Percentiles rank a stretch among this genome's conserved stretches.
Conservation (phyloP, 2,329 filamentous ascomycete genomes). For the Phialophora tarda region DNA sequence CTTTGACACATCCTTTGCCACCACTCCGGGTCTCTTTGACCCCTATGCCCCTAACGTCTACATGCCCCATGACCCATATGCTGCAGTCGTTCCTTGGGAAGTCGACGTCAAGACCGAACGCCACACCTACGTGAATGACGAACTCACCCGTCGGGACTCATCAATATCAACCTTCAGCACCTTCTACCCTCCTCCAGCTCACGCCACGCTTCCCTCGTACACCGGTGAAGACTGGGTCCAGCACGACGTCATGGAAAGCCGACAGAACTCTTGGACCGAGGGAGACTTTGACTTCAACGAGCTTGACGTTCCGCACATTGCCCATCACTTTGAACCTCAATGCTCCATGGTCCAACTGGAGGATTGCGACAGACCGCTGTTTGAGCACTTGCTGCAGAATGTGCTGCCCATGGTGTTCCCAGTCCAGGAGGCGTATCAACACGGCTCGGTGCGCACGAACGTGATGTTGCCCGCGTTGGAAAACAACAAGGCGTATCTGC, state of each 20-base stretch:
- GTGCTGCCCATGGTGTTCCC: slow-evolving; percentile 91
- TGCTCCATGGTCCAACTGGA: slow-evolving; percentile 73
- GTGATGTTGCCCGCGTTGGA: slow-evolving; percentile 86
- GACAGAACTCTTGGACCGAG: slow-evolving; percentile 67
- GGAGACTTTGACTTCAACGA: slow-evolving; percentile 76
- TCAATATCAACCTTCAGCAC: slow-evolving; percentile 91
- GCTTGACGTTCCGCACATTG: slow-evolving; percentile 77
- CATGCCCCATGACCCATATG: slow-evolving; percentile 65
- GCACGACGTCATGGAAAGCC: slow-evolving; percentile 55
- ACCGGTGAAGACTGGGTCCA: slow-evolving; percentile 72
- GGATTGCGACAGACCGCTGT: slow-evolving; percentile 81
- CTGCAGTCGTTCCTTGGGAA: slow-evolving; percentile 73
- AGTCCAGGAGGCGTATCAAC: slow-evolving; percentile 86
- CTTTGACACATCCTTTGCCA: slow-evolving; percentile 71
- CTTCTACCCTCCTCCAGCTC: slow-evolving; percentile 75
- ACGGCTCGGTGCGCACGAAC: slow-evolving; percentile 78
- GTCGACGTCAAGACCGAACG: slow-evolving; percentile 95
- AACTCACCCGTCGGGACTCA: slow-evolving; percentile 83
- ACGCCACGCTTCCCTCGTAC: slow-evolving; percentile 68
- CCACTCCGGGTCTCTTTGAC: slow-evolving; percentile 49
- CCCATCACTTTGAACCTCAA: slow-evolving; percentile 57
- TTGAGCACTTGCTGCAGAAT: slow-evolving; percentile 88
- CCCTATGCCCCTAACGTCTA: slow-evolving; percentile 50
- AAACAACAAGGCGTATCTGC: slow-evolving; percentile 89
- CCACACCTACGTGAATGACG: slow-evolving; percentile 90